Base-by-base conservation (phyloP, 805 yeast species). In the Wickerhamomyces pijperi region DNA sequence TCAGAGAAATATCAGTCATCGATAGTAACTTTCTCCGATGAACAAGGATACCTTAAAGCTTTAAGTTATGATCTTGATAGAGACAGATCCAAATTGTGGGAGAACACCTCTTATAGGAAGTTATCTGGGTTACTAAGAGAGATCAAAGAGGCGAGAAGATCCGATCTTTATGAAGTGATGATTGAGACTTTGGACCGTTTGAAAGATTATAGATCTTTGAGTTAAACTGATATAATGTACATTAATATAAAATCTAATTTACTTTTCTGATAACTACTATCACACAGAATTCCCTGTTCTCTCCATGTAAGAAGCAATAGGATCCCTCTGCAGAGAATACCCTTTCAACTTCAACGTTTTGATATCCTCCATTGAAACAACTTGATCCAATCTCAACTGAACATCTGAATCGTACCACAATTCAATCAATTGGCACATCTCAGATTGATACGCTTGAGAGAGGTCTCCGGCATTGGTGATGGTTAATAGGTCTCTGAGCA, bases 391-490 rank as follows among this genome's bases (percentile, higher is more conserved):
- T 48, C 68, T 73, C n/a, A n/a, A n/a, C n/a, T n/a, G n/a, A 49
- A 78, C 71, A 49, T 82, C 90, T 28, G 67, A 65, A 35, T 67
- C 58, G 56, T 76, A 81, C 92, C 92, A 82, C 19, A 55, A 64
- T 50, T 77, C 67, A 40, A 82, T 74, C 54, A 82, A 63, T 58
- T 74, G 74, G 5, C 65, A 57, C 78, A 82, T 75, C 54, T 81
- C 88, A 41, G 61, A 60, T 40, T 68, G 67, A 47, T 74, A 77
- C 17, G 56, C 45, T 1, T 70, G 70, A 13, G 66, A 59, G 6
- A 31, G 6, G 4, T 31, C 33, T 15, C 19, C 17, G 44, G 69
- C 68, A 47, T 62, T 69, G 31, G 78, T 71, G 33, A 78, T 72
- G 43, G 78, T 85, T 44, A 80, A 70, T 39, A 81, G 56, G 28